Percentiles rank a stretch among this genome's conserved stretches.
Evolutionary conservation across 2,329 filamentous ascomycete species (phyloP).

Genomic region (Diaporthe ilicicola): DNA sequence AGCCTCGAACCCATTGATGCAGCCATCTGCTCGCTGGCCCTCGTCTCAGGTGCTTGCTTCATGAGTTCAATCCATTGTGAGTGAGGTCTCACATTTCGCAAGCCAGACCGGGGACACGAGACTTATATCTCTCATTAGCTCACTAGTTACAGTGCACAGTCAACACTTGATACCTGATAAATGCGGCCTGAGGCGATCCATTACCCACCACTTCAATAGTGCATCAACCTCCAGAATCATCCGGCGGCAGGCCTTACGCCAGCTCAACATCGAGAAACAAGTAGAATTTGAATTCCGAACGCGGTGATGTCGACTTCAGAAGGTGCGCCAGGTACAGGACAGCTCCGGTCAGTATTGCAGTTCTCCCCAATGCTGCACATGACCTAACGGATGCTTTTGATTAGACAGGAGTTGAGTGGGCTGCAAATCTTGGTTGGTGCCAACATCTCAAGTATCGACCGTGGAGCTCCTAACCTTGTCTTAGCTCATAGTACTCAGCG

Average conservation of each 20-base stretch:
- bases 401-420: conserved; percentile 28
- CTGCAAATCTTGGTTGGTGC: conserved; percentile 32
- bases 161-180: not conserved
- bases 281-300: too few species aligned
- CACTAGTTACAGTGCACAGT: too few species aligned
- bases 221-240: not conserved
- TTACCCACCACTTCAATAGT: not conserved
- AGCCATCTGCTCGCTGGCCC: not conserved
- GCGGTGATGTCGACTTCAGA: not conserved
- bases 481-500: conserved; percentile 33
- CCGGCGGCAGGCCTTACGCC: not conserved
- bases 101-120: not conserved
- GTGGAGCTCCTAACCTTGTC: not conserved
- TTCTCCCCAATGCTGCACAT: not conserved
- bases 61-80: too few species aligned
- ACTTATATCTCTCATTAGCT: too few species aligned
- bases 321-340: not conserved
- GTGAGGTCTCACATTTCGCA: too few species aligned
- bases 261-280: not conserved
- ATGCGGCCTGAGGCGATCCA: too few species aligned
- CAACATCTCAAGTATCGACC: too few species aligned
- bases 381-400: not conserved
- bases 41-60: too few species aligned
- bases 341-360: not conserved
- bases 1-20: not conserved